Percentiles rank a stretch among this genome's conserved stretches.
phyloP scores from a whole-genome alignment of 2,329 filamentous ascomycete genomes.

The Apiospora arundinis region DNA sequence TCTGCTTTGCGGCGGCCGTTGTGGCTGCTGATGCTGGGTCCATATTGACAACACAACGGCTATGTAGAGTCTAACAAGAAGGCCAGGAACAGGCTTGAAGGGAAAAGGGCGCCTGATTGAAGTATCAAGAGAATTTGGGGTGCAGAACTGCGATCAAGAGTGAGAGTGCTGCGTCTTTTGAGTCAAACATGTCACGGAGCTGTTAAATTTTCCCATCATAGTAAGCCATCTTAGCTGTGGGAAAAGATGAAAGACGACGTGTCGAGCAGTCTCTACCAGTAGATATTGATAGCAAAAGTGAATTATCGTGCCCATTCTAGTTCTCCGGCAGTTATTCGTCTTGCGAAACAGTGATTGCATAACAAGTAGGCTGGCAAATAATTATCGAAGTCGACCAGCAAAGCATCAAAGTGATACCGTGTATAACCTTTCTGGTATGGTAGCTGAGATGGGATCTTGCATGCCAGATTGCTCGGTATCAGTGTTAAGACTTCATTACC shows the following conservation, averaged over 20 bases:
- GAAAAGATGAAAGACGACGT: not conserved
- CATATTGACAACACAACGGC: not conserved
- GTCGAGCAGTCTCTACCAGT: not conserved
- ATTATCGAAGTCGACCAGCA: not conserved
- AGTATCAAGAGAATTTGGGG: not conserved
- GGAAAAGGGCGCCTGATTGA: too few species aligned
- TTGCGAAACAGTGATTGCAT: not conserved
- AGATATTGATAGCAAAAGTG: not conserved
- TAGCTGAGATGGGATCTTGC: not conserved
- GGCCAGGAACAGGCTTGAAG: not conserved
- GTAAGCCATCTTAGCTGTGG: not conserved
- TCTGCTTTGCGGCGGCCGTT: slow-evolving; percentile 20
- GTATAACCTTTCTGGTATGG: not conserved
- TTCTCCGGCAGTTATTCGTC: not conserved
- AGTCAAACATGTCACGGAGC: not conserved
- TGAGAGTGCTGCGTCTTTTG: not conserved
- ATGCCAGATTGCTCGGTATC: not conserved
- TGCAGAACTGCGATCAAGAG: too few species aligned
- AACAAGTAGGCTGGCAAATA: not conserved
- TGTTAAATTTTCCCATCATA: not conserved
- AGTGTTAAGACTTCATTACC: not conserved
- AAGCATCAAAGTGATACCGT: not conserved
- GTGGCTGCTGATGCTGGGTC: slow-evolving; percentile 1
- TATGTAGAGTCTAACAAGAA: too few species aligned
- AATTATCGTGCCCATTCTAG: not conserved